Evolutionary conservation across 139 green algal genomes (phyloP).

Genomic region (Chlorella sp.): DNA sequence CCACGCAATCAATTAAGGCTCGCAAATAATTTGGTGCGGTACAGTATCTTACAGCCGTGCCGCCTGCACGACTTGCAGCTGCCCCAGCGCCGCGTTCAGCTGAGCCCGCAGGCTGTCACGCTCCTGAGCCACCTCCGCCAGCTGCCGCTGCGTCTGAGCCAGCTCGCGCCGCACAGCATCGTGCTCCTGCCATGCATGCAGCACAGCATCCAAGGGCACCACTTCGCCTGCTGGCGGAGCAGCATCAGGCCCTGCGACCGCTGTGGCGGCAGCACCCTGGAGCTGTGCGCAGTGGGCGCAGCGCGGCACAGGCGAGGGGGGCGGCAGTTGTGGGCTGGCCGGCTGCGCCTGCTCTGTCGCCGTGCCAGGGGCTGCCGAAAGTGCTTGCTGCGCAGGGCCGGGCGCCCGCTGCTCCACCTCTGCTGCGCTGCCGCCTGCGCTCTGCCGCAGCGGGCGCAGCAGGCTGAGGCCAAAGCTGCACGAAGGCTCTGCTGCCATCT

Average conservation of each 20-base stretch:
- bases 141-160: not conserved
- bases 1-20: too few relatives aligned
- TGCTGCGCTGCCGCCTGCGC: not conserved
- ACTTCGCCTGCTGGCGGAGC: not conserved
- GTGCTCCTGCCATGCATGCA: slow-evolving; percentile 2
- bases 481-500: not conserved
- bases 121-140: not conserved
- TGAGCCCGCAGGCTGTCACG: not conserved
- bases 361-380: not conserved
- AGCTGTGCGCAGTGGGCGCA: not conserved
- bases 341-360: not conserved
- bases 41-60: too few relatives aligned
- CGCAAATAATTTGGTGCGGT: too few relatives aligned
- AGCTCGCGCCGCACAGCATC: not conserved
- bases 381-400: not conserved
- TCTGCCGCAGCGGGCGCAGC: not conserved
- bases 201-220: not conserved
- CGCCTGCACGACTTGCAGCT: not conserved
- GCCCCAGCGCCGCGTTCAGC: not conserved
- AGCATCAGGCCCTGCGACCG: not conserved
- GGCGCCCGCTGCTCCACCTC: slow-evolving; percentile 4
- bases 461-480: not conserved
- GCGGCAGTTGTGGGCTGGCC: not conserved
- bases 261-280: not conserved
- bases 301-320: not conserved